These are phyloP conservation scores for Calamus simplicifolius DNA, from an alignment of 176 grass and related monocot genomes.

Conservation along the genomic window DNA sequence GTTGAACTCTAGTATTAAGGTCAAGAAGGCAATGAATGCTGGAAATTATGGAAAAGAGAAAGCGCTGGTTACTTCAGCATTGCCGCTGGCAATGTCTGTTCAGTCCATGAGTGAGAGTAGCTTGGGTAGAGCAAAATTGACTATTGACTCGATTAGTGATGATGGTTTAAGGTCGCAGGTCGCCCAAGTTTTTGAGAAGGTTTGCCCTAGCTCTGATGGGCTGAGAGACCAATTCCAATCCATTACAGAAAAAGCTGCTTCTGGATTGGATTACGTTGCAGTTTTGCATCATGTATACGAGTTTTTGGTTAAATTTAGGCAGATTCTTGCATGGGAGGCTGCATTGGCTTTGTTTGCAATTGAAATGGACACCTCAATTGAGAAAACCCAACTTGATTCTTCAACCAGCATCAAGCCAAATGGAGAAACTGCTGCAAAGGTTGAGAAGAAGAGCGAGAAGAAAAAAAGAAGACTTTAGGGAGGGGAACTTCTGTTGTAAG, in stretches of 20 bases:
- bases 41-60: conserved; percentile 53
- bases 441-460: conserved; percentile 69
- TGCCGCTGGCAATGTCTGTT: conserved; percentile 44
- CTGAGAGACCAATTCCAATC: conserved; percentile 36
- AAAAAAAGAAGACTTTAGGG: conserved; percentile 85
- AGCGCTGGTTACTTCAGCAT: conserved; percentile 47
- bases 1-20: conserved; percentile 64
- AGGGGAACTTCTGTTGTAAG: conserved; percentile 68
- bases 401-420: conserved; percentile 8
- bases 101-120: conserved; percentile 61
- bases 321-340: conserved; percentile 83
- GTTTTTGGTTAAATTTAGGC: conserved; percentile 66
- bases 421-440: conserved; percentile 37
- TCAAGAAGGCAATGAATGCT: conserved; percentile 40
- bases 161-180: conserved; percentile 41
- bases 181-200: conserved; percentile 14
- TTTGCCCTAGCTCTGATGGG: conserved; percentile 8
- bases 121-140: conserved; percentile 37
- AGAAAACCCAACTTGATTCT: conserved; percentile 43
- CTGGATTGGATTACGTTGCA: conserved; percentile 20
- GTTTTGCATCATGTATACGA: conserved; percentile 43
- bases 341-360: conserved; percentile 59
- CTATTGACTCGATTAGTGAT: conserved; percentile 40
- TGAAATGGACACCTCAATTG: conserved; percentile 73
- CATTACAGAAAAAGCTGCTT: conserved; percentile 33